Conservation (phyloP, 768 basidiomycete genomes). For the Inosperma sp. region DNA sequence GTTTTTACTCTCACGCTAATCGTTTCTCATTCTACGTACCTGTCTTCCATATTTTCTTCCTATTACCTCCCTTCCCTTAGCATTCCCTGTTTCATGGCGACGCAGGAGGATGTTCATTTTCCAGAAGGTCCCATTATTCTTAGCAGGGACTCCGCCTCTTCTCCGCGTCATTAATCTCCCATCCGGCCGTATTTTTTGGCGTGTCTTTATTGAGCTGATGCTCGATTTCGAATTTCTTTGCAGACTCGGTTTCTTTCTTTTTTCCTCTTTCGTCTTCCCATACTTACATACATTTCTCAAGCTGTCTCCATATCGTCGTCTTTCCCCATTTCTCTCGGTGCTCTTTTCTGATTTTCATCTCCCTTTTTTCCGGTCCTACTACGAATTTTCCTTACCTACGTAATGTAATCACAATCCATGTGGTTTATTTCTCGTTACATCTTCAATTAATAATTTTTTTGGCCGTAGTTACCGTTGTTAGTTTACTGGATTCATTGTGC, state of each 20-base stretch:
- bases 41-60: conserved; percentile 3
- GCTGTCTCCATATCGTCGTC: background rate
- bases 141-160: background rate
- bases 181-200: conserved; percentile 10
- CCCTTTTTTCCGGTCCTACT: conserved; percentile 10
- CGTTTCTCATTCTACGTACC: conserved; percentile 2
- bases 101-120: background rate
- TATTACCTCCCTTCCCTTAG: background rate
- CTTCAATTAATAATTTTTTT: conserved; percentile 7
- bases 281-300: conserved; percentile 17
- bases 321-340: conserved; percentile 15
- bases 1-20: background rate
- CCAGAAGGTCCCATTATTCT: conserved; percentile 8
- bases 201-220: conserved; percentile 12
- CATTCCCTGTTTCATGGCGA: background rate
- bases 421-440: conserved; percentile 14
- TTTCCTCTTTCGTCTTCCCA: conserved; percentile 15
- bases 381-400: conserved; percentile 6
- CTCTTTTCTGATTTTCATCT: conserved; percentile 9
- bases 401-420: conserved; percentile 14
- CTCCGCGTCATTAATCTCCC: conserved; percentile 11
- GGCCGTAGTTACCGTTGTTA: conserved; percentile 18
- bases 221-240: conserved; percentile 10
- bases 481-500: conserved; percentile 12
- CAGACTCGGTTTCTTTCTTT: conserved; percentile 12